phyloP scores from a whole-genome alignment of 441 rosid species.

The Pelargonium myrrhifolium region DNA sequence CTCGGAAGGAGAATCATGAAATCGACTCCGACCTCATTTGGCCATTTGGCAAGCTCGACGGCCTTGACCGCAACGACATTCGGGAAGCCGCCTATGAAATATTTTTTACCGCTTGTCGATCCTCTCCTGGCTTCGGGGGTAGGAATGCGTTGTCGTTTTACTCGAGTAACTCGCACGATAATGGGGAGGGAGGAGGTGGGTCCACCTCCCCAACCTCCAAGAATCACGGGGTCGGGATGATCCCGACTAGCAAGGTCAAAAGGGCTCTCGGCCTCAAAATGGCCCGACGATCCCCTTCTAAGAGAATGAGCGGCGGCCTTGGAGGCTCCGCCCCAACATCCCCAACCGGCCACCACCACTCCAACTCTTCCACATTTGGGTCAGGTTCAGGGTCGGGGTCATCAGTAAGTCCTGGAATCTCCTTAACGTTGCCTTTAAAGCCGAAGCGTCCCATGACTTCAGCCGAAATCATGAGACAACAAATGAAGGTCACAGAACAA shows the following conservation, averaged over 20 bases:
- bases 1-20: background rate
- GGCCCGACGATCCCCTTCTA: constrained; percentile 58
- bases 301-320: constrained; percentile 45
- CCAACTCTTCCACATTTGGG: too few relatives aligned
- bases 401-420: constrained; percentile 26
- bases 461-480: constrained; percentile 91
- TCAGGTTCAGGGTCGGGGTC: too few relatives aligned
- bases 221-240: constrained; percentile 55
- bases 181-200: constrained; percentile 28
- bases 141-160: constrained; percentile 53
- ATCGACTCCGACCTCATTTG: constrained; percentile 45
- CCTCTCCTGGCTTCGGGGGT: constrained; percentile 81
- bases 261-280: constrained; percentile 64
- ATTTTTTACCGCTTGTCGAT: constrained; percentile 81
- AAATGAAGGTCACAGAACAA: constrained; percentile 81
- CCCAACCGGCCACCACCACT: constrained; percentile 18
- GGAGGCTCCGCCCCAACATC: constrained; percentile 37
- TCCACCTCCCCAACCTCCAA: constrained; percentile 29
- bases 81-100: constrained; percentile 81
- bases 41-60: constrained; percentile 59
- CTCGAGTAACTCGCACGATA: constrained; percentile 29
- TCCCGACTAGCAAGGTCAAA: constrained; percentile 65
- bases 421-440: constrained; percentile 38
- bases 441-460: constrained; percentile 74
- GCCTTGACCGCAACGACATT: constrained; percentile 53